phyloP scores from a whole-genome alignment of 2,329 filamentous ascomycete species.

The Ambrosiella cleistominuta region DNA sequence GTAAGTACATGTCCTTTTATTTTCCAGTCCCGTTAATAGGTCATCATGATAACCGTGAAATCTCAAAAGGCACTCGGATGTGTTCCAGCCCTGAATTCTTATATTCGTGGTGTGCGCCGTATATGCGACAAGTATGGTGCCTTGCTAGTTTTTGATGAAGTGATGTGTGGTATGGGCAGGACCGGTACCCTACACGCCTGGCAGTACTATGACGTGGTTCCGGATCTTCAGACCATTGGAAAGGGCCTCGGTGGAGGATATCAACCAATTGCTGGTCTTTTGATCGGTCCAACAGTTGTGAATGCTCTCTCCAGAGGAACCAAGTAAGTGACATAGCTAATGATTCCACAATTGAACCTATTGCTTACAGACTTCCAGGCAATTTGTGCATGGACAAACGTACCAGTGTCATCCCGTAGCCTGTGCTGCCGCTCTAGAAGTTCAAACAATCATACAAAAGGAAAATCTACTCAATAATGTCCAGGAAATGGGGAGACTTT shows the following conservation, averaged over 20 bases:
- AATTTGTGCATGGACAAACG: conserved; percentile 39
- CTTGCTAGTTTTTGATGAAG: conserved; percentile 62
- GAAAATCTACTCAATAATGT: conserved; percentile 43
- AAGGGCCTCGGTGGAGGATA: conserved; percentile 51
- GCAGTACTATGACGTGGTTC: conserved; percentile 32
- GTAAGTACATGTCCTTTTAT: neutral
- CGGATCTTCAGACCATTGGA: conserved; percentile 49
- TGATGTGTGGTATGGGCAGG: conserved; percentile 52
- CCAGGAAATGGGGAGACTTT: conserved; percentile 29
- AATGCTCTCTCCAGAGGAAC: neutral
- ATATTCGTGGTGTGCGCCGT: conserved; percentile 48
- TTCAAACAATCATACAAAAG: conserved; percentile 39
- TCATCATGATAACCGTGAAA: no score
- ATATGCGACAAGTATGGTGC: conserved; percentile 56
- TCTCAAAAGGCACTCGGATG: conserved; percentile 37
- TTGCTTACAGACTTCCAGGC: neutral
- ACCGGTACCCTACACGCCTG: conserved; percentile 43
- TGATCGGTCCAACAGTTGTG: conserved; percentile 35
- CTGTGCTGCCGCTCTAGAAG: conserved; percentile 44
- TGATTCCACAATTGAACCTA: conserved; percentile 15
- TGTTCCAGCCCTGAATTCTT: conserved; percentile 46
- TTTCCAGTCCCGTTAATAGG: no score
- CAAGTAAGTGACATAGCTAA: conserved; percentile 19
- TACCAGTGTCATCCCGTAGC: conserved; percentile 42
- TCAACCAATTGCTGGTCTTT: conserved; percentile 40